Base-by-base conservation (phyloP, 495 filamentous ascomycete species). In the Penicillium samsonianum region DNA sequence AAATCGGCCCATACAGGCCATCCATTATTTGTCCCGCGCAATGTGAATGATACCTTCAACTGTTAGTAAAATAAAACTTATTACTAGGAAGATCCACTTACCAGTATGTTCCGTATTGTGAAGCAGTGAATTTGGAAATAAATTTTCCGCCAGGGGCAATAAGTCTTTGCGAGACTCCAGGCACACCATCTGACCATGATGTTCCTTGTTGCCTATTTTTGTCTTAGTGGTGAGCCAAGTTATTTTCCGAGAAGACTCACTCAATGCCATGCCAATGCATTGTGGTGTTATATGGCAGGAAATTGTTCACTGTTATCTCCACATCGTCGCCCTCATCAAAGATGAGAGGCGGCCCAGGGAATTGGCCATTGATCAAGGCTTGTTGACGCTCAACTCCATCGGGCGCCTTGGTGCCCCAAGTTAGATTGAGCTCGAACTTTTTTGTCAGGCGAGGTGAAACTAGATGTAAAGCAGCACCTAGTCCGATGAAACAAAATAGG, bases 301-400 rank as follows among this genome's bases (percentile, higher is more conserved):
- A 31, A n/a, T 64, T 61, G 22, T 57, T 50, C 11, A 64, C 50
- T 4, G 48, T 52, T 7, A 84, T 78, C 44, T 83, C 74, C 56
- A 84, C 78, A 26, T 69, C 71, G 62, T 84, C 80, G n/a, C 80
- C 82, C 72, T 82, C 78, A 60, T 82, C 78, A 3, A 80, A 71
- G 47, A 80, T 74, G 28, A 84, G 75, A 25, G 75, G 42, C 2
- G 80, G 82, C 0, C 79, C 82, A 0, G 82, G 82, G 50, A 76
- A 83, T 12, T 81, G 77, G 11, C 78, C 80, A 65, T 84, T 84
- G 51, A 82, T 74, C 22, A 84, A 75, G 8, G 82, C 69, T 25
- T 81, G 67, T 7, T 77, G 35, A n/a, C 76, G 57, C 35, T 50
- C 42, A 14, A 65, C 47, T 38, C 76, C 75, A 66, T 77, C 67